Evolutionary conservation across 164 flowering plant species (phyloP), one percentile per base, ranked within the genome.

Genomic region (Vitis amurensis): DNA sequence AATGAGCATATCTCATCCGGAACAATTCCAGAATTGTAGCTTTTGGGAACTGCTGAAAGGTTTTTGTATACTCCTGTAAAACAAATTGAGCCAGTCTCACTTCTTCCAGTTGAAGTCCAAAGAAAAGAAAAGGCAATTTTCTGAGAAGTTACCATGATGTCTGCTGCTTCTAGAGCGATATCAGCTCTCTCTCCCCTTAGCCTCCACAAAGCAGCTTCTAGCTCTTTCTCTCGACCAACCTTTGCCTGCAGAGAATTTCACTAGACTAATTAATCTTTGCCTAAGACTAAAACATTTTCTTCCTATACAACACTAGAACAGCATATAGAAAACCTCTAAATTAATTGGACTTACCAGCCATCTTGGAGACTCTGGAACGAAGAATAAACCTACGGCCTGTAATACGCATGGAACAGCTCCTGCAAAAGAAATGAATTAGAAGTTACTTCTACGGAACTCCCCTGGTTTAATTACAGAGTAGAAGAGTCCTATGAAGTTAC

Each of bases 121-220:
- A 37, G 4, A 37, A 6, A 37, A 37, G 44, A 14, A 55, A 9
- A 9, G 31, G 7, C 11, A 53, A 27, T n/a, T 15, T 9, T 3
- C 1, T 16, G 9, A 44, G 7, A 8, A 58, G 8, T 37, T 69
- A 79, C 80, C 65, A 51, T 57, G 51, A 80, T 80, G 64, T 79
- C 81, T 13, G 73, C 66, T 67, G 72, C 79, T 77, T 82, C 85
- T 48, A 55, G 52, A 61, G 75, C 69, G 67, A 77, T 71, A 75
- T 77, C 70, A 55, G 72, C 71, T 61, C 71, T 75, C 27, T 68
- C 58, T n/a, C 85, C 82, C 37, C 85, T 77, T 6, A 82, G 79
- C 14, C 29, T 48, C 51, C 48, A 61, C 19, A 82, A 74, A 56
- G 81, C 70, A 27, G 50, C 27, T 23, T 23, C 27, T 23, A 23